A percentile compares a stretch with the other conserved stretches of the same genome.
Conservation (phyloP, 106 monocot genomes). For the Vanilla planifolia region DNA sequence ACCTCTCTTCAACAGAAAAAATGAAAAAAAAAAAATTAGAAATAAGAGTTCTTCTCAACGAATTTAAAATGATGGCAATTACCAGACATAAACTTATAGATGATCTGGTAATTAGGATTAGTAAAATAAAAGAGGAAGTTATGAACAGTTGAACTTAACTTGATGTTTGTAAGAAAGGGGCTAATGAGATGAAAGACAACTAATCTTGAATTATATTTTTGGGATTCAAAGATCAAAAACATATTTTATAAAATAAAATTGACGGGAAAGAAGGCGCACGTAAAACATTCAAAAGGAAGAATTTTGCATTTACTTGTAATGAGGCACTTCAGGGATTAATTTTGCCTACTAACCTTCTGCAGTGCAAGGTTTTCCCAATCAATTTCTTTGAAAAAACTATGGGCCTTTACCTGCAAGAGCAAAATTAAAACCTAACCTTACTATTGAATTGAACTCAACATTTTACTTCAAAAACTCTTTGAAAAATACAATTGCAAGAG, state of each 20-base stretch:
- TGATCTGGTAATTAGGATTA: too few relatives aligned
- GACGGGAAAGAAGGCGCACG: not conserved
- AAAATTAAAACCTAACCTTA: too few relatives aligned
- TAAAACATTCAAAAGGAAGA: too few relatives aligned
- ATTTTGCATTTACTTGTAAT: too few relatives aligned
- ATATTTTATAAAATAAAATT: not conserved
- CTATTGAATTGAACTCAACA: slow-evolving; percentile 1
- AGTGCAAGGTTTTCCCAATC: slow-evolving; percentile 51
- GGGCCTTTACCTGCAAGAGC: slow-evolving; percentile 44
- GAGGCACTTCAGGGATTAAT: not conserved
- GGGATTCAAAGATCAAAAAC: not conserved
- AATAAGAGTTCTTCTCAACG: too few relatives aligned
- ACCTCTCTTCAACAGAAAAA: too few relatives aligned
- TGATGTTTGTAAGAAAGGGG: too few relatives aligned
- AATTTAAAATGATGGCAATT: too few relatives aligned
- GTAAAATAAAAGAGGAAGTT: too few relatives aligned
- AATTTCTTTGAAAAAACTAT: slow-evolving; percentile 53
- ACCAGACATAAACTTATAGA: too few relatives aligned
- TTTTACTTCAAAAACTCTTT: not conserved
- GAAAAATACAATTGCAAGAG: not conserved
- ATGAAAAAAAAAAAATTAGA: too few relatives aligned
- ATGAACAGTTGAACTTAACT: too few relatives aligned
- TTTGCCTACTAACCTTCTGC: slow-evolving; percentile 40
- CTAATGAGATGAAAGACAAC: not conserved
- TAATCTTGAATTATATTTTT: not conserved